A percentile compares a stretch with the other conserved stretches of the same genome.
phyloP scores from a whole-genome alignment of 176 grass and related monocot genomes.

The Aechmea fasciata region DNA sequence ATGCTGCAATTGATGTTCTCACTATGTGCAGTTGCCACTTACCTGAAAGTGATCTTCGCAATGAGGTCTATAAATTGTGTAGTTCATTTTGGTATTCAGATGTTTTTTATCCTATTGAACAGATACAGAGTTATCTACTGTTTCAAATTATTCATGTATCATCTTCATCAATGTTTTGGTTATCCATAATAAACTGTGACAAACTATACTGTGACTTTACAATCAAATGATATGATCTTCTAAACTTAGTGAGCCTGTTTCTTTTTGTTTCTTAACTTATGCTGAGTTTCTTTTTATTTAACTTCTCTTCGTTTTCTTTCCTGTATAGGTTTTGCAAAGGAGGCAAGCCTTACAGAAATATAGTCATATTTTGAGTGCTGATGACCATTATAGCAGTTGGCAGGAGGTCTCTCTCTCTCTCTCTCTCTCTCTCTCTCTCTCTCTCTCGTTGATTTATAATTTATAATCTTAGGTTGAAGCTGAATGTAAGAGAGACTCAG shows the following conservation, averaged over 20 bases:
- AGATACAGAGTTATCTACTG: neutral
- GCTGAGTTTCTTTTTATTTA: neutral
- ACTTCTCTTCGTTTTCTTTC: slow-evolving; percentile 18
- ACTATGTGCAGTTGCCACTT: slow-evolving; percentile 93
- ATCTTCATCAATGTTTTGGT: too few species aligned
- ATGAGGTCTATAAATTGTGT: slow-evolving; percentile 48
- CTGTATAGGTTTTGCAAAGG: slow-evolving; percentile 54
- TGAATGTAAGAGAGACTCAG: slow-evolving; percentile 69
- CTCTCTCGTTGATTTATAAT: neutral
- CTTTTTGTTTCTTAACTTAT: neutral
- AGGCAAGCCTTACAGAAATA: slow-evolving; percentile 76
- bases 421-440: neutral
- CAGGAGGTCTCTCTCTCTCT: slow-evolving; percentile 58
- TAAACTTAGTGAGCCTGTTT: slow-evolving; percentile 11
- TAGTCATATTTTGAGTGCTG: slow-evolving; percentile 65
- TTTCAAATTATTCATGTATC: neutral
- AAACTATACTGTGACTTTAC: too few species aligned
- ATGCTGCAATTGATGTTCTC: slow-evolving; percentile 76
- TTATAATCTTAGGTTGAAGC: slow-evolving; percentile 63
- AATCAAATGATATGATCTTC: neutral
- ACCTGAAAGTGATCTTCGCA: slow-evolving; percentile 49
- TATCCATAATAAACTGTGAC: too few species aligned
- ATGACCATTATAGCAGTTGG: slow-evolving; percentile 81
- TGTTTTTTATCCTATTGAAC: neutral
- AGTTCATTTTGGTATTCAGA: neutral